These are phyloP conservation scores for Neurospora crassa DNA, from an alignment of 2,329 filamentous ascomycete genomes.

Conservation along the genomic window DNA sequence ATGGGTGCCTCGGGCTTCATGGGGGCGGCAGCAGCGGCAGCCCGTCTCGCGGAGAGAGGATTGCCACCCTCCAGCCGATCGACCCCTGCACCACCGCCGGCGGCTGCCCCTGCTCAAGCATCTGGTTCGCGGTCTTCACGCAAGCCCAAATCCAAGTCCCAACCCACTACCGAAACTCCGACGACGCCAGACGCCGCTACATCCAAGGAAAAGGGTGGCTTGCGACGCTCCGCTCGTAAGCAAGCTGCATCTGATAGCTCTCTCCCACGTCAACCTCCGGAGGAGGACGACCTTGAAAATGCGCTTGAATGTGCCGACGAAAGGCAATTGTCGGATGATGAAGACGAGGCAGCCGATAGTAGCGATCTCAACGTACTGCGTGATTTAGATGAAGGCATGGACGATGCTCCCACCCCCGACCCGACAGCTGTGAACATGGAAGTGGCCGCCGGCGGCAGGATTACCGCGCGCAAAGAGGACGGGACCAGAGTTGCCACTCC, in stretches of 20 bases:
- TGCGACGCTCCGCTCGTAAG: slow-evolving; percentile 56
- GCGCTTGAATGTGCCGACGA: slow-evolving; percentile 90
- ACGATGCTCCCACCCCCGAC: slow-evolving; percentile 61
- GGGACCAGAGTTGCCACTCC: slow-evolving; percentile 81
- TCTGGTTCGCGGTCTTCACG: slow-evolving; percentile 35
- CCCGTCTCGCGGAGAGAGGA: slow-evolving; percentile 37
- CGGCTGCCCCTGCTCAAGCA: slow-evolving; percentile 27
- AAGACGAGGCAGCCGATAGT: slow-evolving; percentile 56
- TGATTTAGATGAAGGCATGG: slow-evolving; percentile 77
- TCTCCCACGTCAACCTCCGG: slow-evolving; percentile 41
- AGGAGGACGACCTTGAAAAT: slow-evolving; percentile 53
- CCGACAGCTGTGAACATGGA: slow-evolving; percentile 88
- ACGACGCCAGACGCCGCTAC: slow-evolving; percentile 36
- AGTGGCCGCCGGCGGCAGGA: slow-evolving; percentile 73
- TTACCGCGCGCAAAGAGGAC: slow-evolving; percentile 86
- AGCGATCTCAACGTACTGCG: slow-evolving; percentile 79
- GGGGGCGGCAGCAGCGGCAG: slow-evolving; percentile 31
- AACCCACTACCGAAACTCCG: slow-evolving; percentile 29
- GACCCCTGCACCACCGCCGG: slow-evolving; percentile 23
- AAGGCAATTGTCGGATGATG: slow-evolving; percentile 67
- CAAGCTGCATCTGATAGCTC: slow-evolving; percentile 43
- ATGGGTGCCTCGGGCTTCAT: slow-evolving; percentile 65
- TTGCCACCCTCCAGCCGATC: slow-evolving; percentile 15
- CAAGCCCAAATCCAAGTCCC: slow-evolving; percentile 38
- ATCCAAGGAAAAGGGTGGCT: slow-evolving; percentile 43